phyloP scores from a whole-genome alignment of 116 monocot species.

The Posidonia oceanica region DNA sequence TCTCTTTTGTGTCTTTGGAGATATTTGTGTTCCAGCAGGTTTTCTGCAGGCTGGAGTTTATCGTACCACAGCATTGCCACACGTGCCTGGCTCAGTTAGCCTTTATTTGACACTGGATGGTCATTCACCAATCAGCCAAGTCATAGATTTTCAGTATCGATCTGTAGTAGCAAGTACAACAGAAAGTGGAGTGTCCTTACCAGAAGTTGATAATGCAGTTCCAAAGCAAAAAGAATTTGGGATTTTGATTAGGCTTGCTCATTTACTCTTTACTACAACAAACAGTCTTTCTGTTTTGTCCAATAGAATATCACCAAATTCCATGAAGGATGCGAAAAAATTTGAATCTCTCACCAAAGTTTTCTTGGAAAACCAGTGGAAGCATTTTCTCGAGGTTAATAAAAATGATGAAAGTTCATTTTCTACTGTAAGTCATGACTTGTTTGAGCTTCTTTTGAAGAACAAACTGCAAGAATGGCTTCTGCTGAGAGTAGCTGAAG shows the following conservation, averaged over 20 bases:
- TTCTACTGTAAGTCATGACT: slow-evolving; percentile 11
- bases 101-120: slow-evolving; percentile 73
- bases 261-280: slow-evolving; percentile 73
- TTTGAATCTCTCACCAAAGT: slow-evolving; percentile 38
- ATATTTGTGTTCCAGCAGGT: slow-evolving; percentile 40
- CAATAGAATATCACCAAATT: slow-evolving; percentile 30
- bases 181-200: slow-evolving; percentile 15
- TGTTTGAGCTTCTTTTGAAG: slow-evolving; percentile 65
- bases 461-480: slow-evolving; percentile 89
- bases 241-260: slow-evolving; percentile 43
- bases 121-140: slow-evolving; percentile 65
- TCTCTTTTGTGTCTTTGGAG: slow-evolving; percentile 48
- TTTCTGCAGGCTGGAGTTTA: slow-evolving; percentile 71
- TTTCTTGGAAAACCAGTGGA: slow-evolving; percentile 58
- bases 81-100: slow-evolving; percentile 37
- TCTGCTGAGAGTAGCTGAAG: slow-evolving; percentile 56
- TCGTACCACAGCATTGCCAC: slow-evolving; percentile 32
- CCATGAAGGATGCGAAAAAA: slow-evolving; percentile 42
- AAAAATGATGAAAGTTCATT: slow-evolving; percentile 9
- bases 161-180: neutral
- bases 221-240: slow-evolving; percentile 9
- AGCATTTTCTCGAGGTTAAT: slow-evolving; percentile 17
- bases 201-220: slow-evolving; percentile 16
- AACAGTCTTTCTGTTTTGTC: slow-evolving; percentile 28
- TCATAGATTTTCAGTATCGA: slow-evolving; percentile 50